Percentiles rank a stretch among this genome's conserved stretches.
phyloP scores from a whole-genome alignment of 2,329 filamentous ascomycete genomes.

The Fusarium nodosum region DNA sequence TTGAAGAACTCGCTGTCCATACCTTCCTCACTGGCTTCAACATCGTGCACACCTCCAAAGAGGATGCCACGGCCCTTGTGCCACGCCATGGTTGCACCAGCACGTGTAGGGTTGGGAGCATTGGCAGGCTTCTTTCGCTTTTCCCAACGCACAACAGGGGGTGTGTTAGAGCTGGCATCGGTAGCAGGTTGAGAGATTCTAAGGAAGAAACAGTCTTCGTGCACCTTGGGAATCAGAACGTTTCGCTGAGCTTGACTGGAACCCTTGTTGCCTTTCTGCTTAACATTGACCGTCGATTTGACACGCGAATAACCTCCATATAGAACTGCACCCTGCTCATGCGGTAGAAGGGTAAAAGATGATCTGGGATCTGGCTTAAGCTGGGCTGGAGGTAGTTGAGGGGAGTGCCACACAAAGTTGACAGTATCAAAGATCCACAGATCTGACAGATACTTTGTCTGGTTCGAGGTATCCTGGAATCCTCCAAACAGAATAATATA shows the following conservation, averaged over 20 bases:
- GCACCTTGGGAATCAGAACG: constrained; percentile 86
- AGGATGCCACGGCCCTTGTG: constrained; percentile 93
- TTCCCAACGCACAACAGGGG: constrained; percentile 89
- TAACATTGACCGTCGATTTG: constrained; percentile 77
- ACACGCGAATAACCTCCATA: constrained; percentile 95
- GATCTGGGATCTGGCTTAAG: constrained; percentile 92
- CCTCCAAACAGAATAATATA: constrained; percentile 96
- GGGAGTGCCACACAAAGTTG: constrained; percentile 86
- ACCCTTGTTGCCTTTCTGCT: constrained; percentile 67
- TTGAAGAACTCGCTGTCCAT: constrained; percentile 99
- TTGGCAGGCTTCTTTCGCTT: constrained; percentile 93
- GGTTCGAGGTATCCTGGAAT: constrained; percentile 96
- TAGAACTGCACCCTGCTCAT: constrained; percentile 89
- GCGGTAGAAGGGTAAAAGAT: constrained; percentile 91
- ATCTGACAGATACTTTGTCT: constrained; percentile 93
- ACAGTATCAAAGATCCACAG: constrained; percentile 96
- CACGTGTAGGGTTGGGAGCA: constrained; percentile 83
- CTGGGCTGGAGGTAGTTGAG: constrained; percentile 79
- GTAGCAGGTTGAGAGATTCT: constrained; percentile 79
- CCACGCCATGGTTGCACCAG: constrained; percentile 92
- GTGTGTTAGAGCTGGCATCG: constrained; percentile 74
- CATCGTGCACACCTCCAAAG: constrained; percentile 95
- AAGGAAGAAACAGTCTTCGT: constrained; percentile 95
- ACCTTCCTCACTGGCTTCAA: constrained; percentile 90
- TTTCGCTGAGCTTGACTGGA: constrained; percentile 74